Conservation (phyloP, 805 yeast species). For the Kluyveromyces starmeri region DNA sequence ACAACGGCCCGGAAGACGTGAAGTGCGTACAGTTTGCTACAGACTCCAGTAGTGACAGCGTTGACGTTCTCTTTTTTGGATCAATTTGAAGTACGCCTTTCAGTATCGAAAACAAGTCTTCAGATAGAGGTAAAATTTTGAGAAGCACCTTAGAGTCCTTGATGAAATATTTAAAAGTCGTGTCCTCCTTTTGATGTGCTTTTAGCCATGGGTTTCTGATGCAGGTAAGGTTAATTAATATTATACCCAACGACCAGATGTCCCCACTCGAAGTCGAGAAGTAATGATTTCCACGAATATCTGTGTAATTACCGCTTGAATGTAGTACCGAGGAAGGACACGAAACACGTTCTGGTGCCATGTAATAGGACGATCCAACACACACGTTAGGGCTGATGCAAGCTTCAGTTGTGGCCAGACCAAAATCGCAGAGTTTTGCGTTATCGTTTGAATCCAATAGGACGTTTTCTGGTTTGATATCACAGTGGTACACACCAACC, state of each 20-base stretch:
- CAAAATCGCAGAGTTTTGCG: slow-evolving; percentile 76
- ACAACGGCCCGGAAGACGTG: slow-evolving; percentile 23
- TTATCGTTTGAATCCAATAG: slow-evolving; percentile 52
- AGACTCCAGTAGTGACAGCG: slow-evolving; percentile 16
- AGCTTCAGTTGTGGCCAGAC: slow-evolving; percentile 61
- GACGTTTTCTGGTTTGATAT: slow-evolving; percentile 91
- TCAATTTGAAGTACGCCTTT: slow-evolving; percentile 25
- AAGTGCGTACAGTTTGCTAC: slow-evolving; percentile 20
- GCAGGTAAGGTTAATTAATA: slow-evolving; percentile 70
- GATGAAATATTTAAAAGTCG: slow-evolving; percentile 57
- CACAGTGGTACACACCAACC: slow-evolving; percentile 82
- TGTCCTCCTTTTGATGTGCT: slow-evolving; percentile 53
- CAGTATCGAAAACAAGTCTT: slow-evolving; percentile 48
- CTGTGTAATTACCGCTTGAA: slow-evolving; percentile 15
- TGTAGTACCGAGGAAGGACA: slow-evolving; percentile 26
- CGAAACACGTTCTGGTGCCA: slow-evolving; percentile 82
- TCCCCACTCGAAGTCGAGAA: slow-evolving; percentile 71
- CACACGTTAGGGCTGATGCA: slow-evolving; percentile 61
- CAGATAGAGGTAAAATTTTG: slow-evolving; percentile 65
- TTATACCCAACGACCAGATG: slow-evolving; percentile 79
- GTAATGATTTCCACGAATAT: neutral
- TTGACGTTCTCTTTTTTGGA: slow-evolving; percentile 28
- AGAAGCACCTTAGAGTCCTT: slow-evolving; percentile 46
- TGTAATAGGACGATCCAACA: slow-evolving; percentile 81
- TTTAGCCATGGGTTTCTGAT: slow-evolving; percentile 88